phyloP scores from a whole-genome alignment of 2,329 filamentous ascomycete species.

The Lasiodiplodia sp. region DNA sequence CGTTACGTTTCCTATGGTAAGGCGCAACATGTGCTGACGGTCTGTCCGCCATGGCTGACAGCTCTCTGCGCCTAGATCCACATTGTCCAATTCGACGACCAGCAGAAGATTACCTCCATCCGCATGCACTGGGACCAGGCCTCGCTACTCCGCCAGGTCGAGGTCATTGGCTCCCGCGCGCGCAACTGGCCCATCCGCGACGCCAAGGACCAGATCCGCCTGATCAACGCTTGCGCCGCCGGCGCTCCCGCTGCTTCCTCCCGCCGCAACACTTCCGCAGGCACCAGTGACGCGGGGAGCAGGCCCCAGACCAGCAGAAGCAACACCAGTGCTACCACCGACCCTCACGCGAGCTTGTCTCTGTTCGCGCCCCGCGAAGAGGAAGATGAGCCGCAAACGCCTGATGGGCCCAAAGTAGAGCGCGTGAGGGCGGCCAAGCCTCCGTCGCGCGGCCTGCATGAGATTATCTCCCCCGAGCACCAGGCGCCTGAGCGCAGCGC shows the following conservation, averaged over 20 bases:
- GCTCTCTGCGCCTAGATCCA: conserved; percentile 58
- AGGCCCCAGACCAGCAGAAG: conserved; percentile 50
- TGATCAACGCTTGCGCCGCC: conserved; percentile 67
- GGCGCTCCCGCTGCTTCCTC: conserved; percentile 45
- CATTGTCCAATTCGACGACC: conserved; percentile 81
- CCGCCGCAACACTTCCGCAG: conserved; percentile 42
- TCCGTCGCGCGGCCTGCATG: conserved; percentile 69
- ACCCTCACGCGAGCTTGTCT: conserved; percentile 71
- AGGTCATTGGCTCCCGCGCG: conserved; percentile 88
- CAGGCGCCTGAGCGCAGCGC: conserved; percentile 36
- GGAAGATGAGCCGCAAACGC: conserved; percentile 47
- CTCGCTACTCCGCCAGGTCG: conserved; percentile 88
- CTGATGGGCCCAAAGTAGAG: conserved; percentile 49
- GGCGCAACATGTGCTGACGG: conserved; percentile 39
- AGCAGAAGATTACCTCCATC: conserved; percentile 83
- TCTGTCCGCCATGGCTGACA: background rate
- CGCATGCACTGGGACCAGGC: conserved; percentile 96
- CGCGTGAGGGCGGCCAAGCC: conserved; percentile 71
- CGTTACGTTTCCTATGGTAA: conserved; percentile 81
- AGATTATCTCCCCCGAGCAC: conserved; percentile 70
- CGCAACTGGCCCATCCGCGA: conserved; percentile 96
- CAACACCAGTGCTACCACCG: conserved; percentile 47
- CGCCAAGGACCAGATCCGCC: conserved; percentile 79
- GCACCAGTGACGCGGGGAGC: conserved; percentile 43
- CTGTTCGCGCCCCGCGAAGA: conserved; percentile 76